Conservation (phyloP, 345 rosid species). For the Chamaenerion angustifolium region DNA sequence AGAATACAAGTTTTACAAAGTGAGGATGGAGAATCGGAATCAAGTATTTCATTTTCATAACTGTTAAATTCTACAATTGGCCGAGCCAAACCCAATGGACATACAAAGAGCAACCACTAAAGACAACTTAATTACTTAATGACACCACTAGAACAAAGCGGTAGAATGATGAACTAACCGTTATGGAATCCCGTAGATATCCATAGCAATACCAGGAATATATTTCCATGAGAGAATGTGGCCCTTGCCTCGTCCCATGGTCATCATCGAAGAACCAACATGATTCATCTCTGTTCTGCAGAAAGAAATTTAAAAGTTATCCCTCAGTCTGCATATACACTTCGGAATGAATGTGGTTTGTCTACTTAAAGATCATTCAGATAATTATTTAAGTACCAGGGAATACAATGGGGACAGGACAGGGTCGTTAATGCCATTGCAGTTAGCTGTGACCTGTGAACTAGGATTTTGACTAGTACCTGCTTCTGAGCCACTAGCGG, state of each 20-base stretch:
- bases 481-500: slow-evolving; percentile 9
- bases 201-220: slow-evolving; percentile 54
- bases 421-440: slow-evolving; percentile 16
- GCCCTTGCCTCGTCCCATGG: slow-evolving; percentile 63
- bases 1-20: no score
- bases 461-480: slow-evolving; percentile 15
- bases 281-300: slow-evolving; percentile 47
- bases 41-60: no score
- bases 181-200: slow-evolving; percentile 39
- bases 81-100: no score
- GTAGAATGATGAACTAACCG: slow-evolving; percentile 21
- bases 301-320: slow-evolving; percentile 1
- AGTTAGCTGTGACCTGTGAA: slow-evolving; percentile 14
- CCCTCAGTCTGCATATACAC: no score
- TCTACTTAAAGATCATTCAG: no score
- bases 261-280: slow-evolving; percentile 79
- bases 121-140: no score
- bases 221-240: slow-evolving; percentile 55
- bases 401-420: neutral
- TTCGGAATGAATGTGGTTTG: no score
- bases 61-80: no score
- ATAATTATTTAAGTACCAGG: no score
- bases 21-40: no score
- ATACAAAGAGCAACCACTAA: no score
- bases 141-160: neutral